Evolutionary conservation across 2,329 filamentous ascomycete species (phyloP).

Genomic region (Ceratocystis colombiana): DNA sequence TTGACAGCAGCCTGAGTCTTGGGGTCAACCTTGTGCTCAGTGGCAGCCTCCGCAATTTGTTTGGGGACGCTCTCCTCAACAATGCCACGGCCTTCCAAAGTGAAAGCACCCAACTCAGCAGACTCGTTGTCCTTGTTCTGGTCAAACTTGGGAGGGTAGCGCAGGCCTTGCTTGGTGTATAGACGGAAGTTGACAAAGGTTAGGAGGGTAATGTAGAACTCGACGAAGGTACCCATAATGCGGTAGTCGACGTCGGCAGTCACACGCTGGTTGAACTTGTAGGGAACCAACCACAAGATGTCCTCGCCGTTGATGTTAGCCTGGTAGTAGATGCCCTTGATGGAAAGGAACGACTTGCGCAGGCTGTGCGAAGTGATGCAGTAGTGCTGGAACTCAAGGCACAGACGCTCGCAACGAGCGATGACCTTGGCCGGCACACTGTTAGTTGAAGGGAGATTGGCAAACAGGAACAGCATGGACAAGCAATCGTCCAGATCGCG

Average conservation of each 20-base stretch:
- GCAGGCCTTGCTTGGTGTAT: slow-evolving; percentile 81
- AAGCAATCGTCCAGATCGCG: slow-evolving; percentile 93
- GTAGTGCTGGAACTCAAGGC: slow-evolving; percentile 95
- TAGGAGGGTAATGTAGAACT: slow-evolving; percentile 95
- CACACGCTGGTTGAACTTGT: slow-evolving; percentile 92
- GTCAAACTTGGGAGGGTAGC: slow-evolving; percentile 95
- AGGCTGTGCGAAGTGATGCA: slow-evolving; percentile 84
- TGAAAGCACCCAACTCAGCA: slow-evolving; percentile 83
- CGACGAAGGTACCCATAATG: slow-evolving; percentile 98
- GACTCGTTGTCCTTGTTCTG: slow-evolving; percentile 75
- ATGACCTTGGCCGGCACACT: slow-evolving; percentile 93
- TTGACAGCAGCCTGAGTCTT: slow-evolving; percentile 56
- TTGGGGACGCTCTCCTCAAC: slow-evolving; percentile 19
- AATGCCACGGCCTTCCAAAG: slow-evolving; percentile 56
- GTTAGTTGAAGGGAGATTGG: slow-evolving; percentile 82
- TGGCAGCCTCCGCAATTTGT: slow-evolving; percentile 40
- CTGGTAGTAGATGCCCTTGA: slow-evolving; percentile 99
- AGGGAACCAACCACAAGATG: slow-evolving; percentile 92
- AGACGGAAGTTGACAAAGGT: slow-evolving; percentile 94
- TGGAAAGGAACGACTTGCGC: slow-evolving; percentile 92
- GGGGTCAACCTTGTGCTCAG: slow-evolving; percentile 46
- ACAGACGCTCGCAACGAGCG: slow-evolving; percentile 83
- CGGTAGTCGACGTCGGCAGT: slow-evolving; percentile 93
- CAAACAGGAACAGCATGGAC: slow-evolving; percentile 95
- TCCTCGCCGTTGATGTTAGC: slow-evolving; percentile 95